Evolutionary conservation across 768 basidiomycete genomes (phyloP).

Genomic region (Lentinula edodes): DNA sequence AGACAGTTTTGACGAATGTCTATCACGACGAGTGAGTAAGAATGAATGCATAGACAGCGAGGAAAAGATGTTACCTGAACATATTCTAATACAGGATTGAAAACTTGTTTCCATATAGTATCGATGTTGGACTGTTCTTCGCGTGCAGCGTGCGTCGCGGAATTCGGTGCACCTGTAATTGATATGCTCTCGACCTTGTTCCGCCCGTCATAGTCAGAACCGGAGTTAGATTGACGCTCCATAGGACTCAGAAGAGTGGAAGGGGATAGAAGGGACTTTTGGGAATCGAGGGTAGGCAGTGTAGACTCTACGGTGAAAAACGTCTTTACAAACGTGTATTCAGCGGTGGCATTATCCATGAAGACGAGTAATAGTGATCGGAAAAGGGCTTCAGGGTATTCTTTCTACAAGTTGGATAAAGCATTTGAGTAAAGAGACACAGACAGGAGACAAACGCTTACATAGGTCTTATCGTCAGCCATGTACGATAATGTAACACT

Average conservation of each 20-base stretch:
- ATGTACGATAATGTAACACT: conserved; percentile 78
- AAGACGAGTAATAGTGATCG: conserved; percentile 86
- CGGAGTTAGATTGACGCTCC: conserved; percentile 32
- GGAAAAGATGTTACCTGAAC: conserved; percentile 45
- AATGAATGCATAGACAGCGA: background rate
- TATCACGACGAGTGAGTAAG: conserved; percentile 19
- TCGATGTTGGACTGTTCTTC: conserved; percentile 57
- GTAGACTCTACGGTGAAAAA: conserved; percentile 62
- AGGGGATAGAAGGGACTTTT: conserved; percentile 30
- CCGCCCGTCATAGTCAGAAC: conserved; percentile 47
- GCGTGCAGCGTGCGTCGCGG: conserved; percentile 37
- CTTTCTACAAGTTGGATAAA: conserved; percentile 46
- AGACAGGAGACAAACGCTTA: conserved; percentile 33
- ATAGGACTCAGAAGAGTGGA: conserved; percentile 37
- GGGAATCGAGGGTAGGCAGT: conserved; percentile 27
- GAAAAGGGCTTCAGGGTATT: conserved; percentile 76
- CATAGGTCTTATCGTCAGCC: conserved; percentile 85
- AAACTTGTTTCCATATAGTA: conserved; percentile 83
- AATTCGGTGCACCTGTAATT: conserved; percentile 26
- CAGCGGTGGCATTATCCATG: conserved; percentile 91
- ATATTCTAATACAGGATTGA: conserved; percentile 89
- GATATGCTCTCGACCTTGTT: conserved; percentile 25
- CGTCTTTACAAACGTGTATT: conserved; percentile 79
- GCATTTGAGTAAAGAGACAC: conserved; percentile 9
- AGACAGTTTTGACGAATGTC: conserved; percentile 61